A percentile compares a stretch with the other conserved stretches of the same genome.
Conservation (phyloP, 129 eudicot species). For the Silybum marianum region DNA sequence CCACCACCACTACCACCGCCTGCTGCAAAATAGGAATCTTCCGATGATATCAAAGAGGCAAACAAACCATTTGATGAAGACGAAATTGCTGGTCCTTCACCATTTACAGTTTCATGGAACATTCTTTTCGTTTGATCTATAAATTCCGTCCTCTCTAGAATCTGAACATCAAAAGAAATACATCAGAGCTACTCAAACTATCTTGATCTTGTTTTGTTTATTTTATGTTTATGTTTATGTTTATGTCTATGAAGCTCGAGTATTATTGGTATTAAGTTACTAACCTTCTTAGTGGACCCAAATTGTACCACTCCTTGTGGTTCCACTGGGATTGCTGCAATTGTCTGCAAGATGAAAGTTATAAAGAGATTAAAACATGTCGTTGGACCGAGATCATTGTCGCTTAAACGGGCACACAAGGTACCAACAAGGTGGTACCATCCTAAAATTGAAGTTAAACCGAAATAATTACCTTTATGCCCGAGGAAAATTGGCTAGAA, state of each 20-base stretch:
- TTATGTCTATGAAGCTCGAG: not conserved
- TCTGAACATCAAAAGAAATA: conserved; percentile 40
- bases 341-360: conserved; percentile 63
- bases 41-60: conserved; percentile 46
- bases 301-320: conserved; percentile 83
- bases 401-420: conserved; percentile 17
- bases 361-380: conserved; percentile 6
- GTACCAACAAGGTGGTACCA: conserved; percentile 28
- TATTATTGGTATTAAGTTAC: conserved; percentile 15
- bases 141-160: conserved; percentile 55
- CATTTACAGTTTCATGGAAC: conserved; percentile 42
- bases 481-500: conserved; percentile 57
- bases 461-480: conserved; percentile 68
- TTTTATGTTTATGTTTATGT: too few relatives aligned
- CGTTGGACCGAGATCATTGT: conserved; percentile 14
- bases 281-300: conserved; percentile 85
- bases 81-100: conserved; percentile 30
- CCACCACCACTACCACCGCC: conserved; percentile 9
- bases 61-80: conserved; percentile 43
- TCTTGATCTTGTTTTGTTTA: not conserved
- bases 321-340: conserved; percentile 79
- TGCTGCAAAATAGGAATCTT: conserved; percentile 25
- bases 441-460: conserved; percentile 7
- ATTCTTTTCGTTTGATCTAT: conserved; percentile 52
- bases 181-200: conserved; percentile 21